Conservation (phyloP, 495 filamentous ascomycete species). For the Aspergillus homomorphus region DNA sequence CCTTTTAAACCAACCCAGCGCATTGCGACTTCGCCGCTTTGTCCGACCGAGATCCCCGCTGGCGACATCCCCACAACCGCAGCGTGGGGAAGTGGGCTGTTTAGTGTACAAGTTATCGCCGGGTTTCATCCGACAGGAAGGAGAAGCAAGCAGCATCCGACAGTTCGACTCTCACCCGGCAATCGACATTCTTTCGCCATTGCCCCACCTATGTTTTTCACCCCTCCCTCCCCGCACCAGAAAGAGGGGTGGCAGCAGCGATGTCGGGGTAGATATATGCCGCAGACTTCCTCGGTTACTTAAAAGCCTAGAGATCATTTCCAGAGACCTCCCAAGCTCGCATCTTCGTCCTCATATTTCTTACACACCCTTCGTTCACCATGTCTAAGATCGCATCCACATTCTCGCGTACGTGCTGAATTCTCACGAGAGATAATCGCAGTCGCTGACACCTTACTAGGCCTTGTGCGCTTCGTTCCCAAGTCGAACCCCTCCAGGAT, state of each 20-base stretch:
- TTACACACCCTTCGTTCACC: background rate
- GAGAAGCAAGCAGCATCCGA: background rate
- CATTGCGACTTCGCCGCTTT: constrained; percentile 1
- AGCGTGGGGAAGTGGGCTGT: constrained; percentile 15
- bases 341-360: constrained; percentile 5
- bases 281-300: constrained; percentile 8
- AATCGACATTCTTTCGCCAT: background rate
- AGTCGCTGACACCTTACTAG: constrained; percentile 30
- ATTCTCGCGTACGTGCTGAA: constrained; percentile 37
- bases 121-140: constrained; percentile 10
- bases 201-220: background rate
- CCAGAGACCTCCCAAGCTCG: background rate
- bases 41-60: background rate
- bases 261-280: constrained; percentile 27
- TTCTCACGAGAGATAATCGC: background rate
- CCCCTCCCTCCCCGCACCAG: constrained; percentile 3
- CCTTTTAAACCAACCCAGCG: constrained; percentile 2
- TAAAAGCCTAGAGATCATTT: background rate
- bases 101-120: background rate
- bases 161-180: background rate
- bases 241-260: background rate
- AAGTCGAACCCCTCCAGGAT: constrained; percentile 48
- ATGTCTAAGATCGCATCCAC: constrained; percentile 46
- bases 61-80: constrained; percentile 15
- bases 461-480: constrained; percentile 59